Evolutionary conservation across 371 early-diverging fungal genomes (phyloP), one percentile per base, ranked within the genome.

Genomic region (Mortierella sp.): DNA sequence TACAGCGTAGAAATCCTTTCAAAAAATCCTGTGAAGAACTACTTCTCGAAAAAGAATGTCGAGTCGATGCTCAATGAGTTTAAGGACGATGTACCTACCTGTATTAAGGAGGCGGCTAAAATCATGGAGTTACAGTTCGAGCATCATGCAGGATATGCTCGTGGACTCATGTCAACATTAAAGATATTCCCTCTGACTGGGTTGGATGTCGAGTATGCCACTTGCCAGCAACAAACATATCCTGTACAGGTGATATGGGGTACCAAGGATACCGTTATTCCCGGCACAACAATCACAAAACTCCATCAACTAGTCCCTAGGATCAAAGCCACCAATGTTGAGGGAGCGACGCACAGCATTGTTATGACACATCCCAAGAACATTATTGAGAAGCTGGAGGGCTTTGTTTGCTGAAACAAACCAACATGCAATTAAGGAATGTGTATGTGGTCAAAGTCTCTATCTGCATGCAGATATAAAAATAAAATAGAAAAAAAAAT

Each of bases 101-200:
- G 51, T 29, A 57, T 80, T 23, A 70, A 74, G 2, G 66, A 74
- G 49, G 75, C 81, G 1, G 43, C 47, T 8, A 61, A 74, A 15
- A 80, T 80, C 43, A 40, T 80, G 61, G 65, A 37, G 4, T 45
- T 80, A 12, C 81, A 80, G 65, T 80, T 61, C 57, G 23, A 26
- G 10, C 51, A 68, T 42, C 81, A 80, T 43, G 68, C 70, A 19
- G 81, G 81, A 28, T 80, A 80, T 68, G 70, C 81, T 0, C 81
- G 81, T n/a, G 81, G 81, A 31, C n/a, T 80, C 32, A 80, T 80
- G 81, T 80, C 75, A 34, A 80, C 81, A 17, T 22, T 80, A 37
- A 61, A 57, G 19, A 22, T 26, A 31, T 74, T 80, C 56, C 81
- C 81, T 6, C 61, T 80, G 64, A 75, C 75, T 4, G 65, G 45